Base-by-base conservation (phyloP, 257 asterid species). In the Thymus quinquecostatus region DNA sequence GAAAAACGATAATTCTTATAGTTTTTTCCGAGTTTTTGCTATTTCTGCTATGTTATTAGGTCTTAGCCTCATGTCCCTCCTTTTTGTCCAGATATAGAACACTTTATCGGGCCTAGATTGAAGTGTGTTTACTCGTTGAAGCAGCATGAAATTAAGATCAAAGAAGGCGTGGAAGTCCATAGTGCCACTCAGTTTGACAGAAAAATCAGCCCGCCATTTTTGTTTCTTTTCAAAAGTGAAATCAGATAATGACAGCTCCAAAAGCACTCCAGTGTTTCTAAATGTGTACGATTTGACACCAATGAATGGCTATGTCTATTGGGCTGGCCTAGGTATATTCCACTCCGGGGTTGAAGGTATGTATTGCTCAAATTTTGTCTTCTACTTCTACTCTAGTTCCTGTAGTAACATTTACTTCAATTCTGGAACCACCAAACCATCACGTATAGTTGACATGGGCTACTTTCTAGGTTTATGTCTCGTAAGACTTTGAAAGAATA, bases 291-390 rank as follows among this genome's bases (percentile, higher is more conserved):
- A 93, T 78, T 82, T 93, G 82, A 93, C 97, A 41, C 88, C 97
- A 2, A 78, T 85, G 73, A 93, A 91, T 68, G 96, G 96, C 59
- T 93, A 93, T 65, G 87, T 91, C 75, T 91, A 91, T 63, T 93
- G 98, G 98, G 97, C 96, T 63, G 98, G 97, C 81, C 79, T 93
- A 27, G 98, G 98, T 9, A 91, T 93, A 79, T 93, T 91, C 74
- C 98, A 93, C 68, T 93, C 98, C 3, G 98, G 97, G n/a, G 94
- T 91, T 13, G 97, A 91, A 85, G 97, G 97, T 91, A 84, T 3
- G 54, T 12, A 60, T 54, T 36, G 11, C 33, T 38, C 32, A 0
- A 10, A 4, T 12, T 10, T 0, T 1, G 38, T 63, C 30, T 75
- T 2, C 45, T 70, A 10, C 49, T 4, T 69, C 2, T 60, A 11